Base-by-base conservation (phyloP, 441 rosid genomes). In the Croton setiger region DNA sequence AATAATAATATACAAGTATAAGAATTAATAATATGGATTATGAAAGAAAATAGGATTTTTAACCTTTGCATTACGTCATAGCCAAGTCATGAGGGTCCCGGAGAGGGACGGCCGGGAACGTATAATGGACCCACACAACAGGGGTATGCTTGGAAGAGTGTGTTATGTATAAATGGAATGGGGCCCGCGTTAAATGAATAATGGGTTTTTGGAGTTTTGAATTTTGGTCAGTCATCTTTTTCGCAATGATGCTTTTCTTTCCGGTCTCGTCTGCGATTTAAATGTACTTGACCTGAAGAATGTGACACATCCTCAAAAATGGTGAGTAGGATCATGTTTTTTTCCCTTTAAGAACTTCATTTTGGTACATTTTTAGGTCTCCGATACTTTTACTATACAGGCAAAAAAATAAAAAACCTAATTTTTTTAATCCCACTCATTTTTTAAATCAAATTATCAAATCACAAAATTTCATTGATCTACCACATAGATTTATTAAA, bases 111-210 rank as follows among this genome's bases (percentile, higher is more conserved):
- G 80, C 60, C 2, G 31, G 72, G 80, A 65, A 76, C 61, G n/a
- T n/a, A n/a, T 27, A 53, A 67, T 11, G 75, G 69, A 13, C 76
- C 84, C 81, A 55, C 66, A 4, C 59, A 47, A 70, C 79, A 72
- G 75, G 75, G 76, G 78, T 66, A 78, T 74, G 69, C 73, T 57
- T 74, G 74, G 70, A 70, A 67, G 55, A 60, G 71, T 43, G 64
- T n/a, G 63, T 33, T 43, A 62, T n/a, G 63, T 33, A 69, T 71
- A 68, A 73, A 65, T 41, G 75, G 21, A 13, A 35, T 18, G 76
- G 76, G 81, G 14, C 80, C 79, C 80, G 0, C 43, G 4, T 20
- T 63, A 45, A 20, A 53, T 48, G n/a, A 52, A 45, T 12, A 59
- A 72, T 52, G 78, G 77, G 47, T 27, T 27, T 27, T 27, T 0